Conservation (phyloP, 2,329 filamentous ascomycete species). For the Lecanicillium sp. region DNA sequence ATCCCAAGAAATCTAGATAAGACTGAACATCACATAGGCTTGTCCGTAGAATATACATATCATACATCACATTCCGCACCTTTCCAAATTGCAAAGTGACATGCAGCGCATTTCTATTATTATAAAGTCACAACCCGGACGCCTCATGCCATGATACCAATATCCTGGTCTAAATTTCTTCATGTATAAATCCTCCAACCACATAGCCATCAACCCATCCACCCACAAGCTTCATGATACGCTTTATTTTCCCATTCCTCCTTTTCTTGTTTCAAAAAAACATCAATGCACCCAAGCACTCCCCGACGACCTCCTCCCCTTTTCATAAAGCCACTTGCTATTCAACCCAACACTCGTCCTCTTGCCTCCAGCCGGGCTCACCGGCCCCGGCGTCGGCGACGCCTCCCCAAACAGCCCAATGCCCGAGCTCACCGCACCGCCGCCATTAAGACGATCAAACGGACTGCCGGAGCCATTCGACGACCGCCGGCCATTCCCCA, state of each 20-base stretch:
- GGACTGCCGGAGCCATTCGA: conserved; percentile 55
- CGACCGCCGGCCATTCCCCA: conserved; percentile 44
- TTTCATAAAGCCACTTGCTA: conserved; percentile 93
- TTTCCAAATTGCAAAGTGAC: too few species aligned
- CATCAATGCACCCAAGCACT: conserved; percentile 30
- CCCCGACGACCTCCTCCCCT: conserved; percentile 52
- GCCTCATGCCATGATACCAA: too few species aligned
- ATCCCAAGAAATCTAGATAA: too few species aligned
- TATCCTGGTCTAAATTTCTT: not conserved
- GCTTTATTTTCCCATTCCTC: not conserved
- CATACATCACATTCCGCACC: too few species aligned
- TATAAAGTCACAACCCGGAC: too few species aligned
- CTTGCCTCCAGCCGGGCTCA: conserved; percentile 57
- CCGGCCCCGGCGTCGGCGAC: conserved; percentile 63
- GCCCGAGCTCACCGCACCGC: conserved; percentile 29
- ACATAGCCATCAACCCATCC: not conserved
- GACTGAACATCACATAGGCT: too few species aligned
- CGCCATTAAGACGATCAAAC: conserved; percentile 24
- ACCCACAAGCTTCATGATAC: too few species aligned
- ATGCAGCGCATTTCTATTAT: too few species aligned
- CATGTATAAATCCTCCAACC: not conserved
- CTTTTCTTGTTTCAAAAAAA: not conserved
- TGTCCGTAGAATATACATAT: too few species aligned
- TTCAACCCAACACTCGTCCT: conserved; percentile 71
- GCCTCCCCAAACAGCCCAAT: conserved; percentile 49